Conservation (phyloP, 345 rosid genomes). For the Mallotus nudiflorus region DNA sequence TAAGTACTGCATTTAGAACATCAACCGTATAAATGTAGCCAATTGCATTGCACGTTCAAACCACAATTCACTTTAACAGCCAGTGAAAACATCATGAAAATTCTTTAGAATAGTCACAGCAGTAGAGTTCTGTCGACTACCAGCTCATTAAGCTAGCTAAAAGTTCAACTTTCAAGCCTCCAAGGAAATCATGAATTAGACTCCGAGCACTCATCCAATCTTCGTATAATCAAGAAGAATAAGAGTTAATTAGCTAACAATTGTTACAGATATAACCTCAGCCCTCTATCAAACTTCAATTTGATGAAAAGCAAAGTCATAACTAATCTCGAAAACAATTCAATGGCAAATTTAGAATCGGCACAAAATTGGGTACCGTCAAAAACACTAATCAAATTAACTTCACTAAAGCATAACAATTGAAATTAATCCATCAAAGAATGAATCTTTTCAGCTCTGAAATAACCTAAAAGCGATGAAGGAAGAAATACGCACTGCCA, state of each 20-base stretch:
- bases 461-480: not conserved
- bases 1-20: not conserved
- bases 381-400: not conserved
- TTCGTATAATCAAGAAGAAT: no score
- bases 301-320: not conserved
- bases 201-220: no score
- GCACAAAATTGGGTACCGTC: not conserved
- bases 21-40: not conserved
- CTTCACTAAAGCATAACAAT: not conserved
- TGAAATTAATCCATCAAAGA: no score
- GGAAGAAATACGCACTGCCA: slow-evolving; percentile 57
- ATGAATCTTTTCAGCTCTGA: not conserved
- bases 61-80: no score
- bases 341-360: not conserved
- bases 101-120: no score
- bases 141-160: no score
- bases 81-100: no score
- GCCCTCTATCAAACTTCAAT: not conserved
- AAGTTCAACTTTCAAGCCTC: no score
- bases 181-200: no score
- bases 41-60: not conserved
- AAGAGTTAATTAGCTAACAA: not conserved
- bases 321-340: not conserved
- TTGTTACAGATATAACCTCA: not conserved
- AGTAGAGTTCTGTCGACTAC: no score